These are phyloP conservation scores for Pilobolus umbonatus DNA, from an alignment of 192 early-diverging fungal genomes.

Conservation along the genomic window DNA sequence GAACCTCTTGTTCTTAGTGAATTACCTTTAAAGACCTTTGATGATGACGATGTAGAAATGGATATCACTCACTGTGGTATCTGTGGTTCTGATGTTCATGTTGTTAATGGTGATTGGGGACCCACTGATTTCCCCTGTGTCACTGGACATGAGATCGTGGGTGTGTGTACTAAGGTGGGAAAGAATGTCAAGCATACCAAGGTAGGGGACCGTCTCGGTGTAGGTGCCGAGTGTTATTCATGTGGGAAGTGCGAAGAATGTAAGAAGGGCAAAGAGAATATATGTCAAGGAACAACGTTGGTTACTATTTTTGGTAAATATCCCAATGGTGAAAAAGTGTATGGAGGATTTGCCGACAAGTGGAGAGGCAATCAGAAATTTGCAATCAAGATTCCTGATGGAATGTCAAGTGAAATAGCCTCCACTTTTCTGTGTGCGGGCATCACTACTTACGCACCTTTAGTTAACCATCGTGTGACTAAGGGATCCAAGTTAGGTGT, in stretches of 20 bases:
- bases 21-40: background rate
- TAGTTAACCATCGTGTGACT: slow-evolving; percentile 34
- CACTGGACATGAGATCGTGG: slow-evolving; percentile 54
- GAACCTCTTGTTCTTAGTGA: background rate
- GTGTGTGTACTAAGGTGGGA: slow-evolving; percentile 38
- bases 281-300: slow-evolving; percentile 43
- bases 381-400: slow-evolving; percentile 52
- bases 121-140: slow-evolving; percentile 38
- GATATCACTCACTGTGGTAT: slow-evolving; percentile 62
- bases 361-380: slow-evolving; percentile 45
- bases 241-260: slow-evolving; percentile 48
- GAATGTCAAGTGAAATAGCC: slow-evolving; percentile 45
- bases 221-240: slow-evolving; percentile 60
- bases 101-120: slow-evolving; percentile 20
- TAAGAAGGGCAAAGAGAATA: slow-evolving; percentile 32
- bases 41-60: slow-evolving; percentile 43
- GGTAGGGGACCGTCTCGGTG: slow-evolving; percentile 47
- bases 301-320: slow-evolving; percentile 39
- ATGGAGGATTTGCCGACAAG: slow-evolving; percentile 43
- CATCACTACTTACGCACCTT: slow-evolving; percentile 52
- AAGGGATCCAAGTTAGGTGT: slow-evolving; percentile 17
- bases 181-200: slow-evolving; percentile 34
- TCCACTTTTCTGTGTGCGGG: slow-evolving; percentile 74
- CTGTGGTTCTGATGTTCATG: slow-evolving; percentile 76
- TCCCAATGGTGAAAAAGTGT: slow-evolving; percentile 38